These are phyloP conservation scores for Rhododendron griersonianum DNA, from an alignment of 148 eudicot species.

Conservation along the genomic window DNA sequence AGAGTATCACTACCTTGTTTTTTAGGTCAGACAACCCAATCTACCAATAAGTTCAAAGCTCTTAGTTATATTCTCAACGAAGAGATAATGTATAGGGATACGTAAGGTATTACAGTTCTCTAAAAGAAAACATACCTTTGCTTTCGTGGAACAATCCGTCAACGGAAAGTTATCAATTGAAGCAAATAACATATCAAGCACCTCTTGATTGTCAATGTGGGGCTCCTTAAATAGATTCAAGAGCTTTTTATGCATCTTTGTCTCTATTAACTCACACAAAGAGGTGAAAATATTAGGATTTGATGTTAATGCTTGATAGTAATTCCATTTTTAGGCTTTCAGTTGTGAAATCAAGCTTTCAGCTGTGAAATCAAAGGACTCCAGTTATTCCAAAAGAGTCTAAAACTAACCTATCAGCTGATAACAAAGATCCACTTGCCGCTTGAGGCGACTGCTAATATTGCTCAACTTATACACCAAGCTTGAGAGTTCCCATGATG, in stretches of 20 bases:
- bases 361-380: neutral
- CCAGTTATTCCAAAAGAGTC: neutral
- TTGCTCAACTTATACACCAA: constrained; percentile 37
- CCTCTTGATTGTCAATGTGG: constrained; percentile 53
- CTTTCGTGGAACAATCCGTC: constrained; percentile 30
- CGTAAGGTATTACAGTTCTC: neutral
- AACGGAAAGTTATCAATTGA: constrained; percentile 43
- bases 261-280: constrained; percentile 29
- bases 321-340: neutral
- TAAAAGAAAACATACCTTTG: constrained; percentile 30
- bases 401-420: constrained; percentile 41
- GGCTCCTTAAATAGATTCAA: constrained; percentile 31
- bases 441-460: constrained; percentile 34
- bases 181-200: constrained; percentile 40
- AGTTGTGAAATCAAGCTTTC: neutral
- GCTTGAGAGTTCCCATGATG: constrained; percentile 51
- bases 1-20: constrained; percentile 52
- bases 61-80: neutral
- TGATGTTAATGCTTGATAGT: neutral
- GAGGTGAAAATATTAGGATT: neutral
- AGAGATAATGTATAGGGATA: neutral
- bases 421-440: constrained; percentile 37
- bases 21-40: constrained; percentile 40
- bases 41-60: constrained; percentile 25
- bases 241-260: constrained; percentile 40